Percentiles rank a stretch among this genome's conserved stretches.
Evolutionary conservation across 2,329 filamentous ascomycete genomes (phyloP).

Genomic region (Fusarium continuum): DNA sequence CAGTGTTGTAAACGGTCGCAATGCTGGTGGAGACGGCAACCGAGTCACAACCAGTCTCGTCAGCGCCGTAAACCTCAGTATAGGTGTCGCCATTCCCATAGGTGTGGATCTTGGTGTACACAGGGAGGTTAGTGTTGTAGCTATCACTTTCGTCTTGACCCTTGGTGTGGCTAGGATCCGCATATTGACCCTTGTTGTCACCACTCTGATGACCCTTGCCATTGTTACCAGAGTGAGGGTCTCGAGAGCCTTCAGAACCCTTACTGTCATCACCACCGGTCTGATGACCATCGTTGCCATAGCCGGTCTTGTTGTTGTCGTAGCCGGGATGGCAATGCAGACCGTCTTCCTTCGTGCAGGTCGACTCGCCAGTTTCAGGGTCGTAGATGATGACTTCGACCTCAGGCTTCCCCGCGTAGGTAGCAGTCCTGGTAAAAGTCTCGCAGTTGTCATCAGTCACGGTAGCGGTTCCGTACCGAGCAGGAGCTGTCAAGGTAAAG

Average conservation of each 20-base stretch:
- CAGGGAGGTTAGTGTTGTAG: constrained; percentile 11
- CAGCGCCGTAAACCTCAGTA: constrained; percentile 15
- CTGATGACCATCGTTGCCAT: neutral
- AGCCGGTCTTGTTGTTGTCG: constrained; percentile 10
- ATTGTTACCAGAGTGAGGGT: neutral
- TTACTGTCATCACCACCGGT: constrained; percentile 1
- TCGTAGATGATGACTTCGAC: constrained; percentile 48
- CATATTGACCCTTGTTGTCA: constrained; percentile 10
- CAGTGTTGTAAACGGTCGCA: constrained; percentile 50
- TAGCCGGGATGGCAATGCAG: constrained; percentile 38
- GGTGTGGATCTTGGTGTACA: constrained; percentile 33
- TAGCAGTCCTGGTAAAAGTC: constrained; percentile 30
- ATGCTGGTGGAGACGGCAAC: constrained; percentile 44
- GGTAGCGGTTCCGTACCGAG: constrained; percentile 39
- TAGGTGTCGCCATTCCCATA: constrained; percentile 15
- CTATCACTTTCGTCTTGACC: constrained; percentile 1
- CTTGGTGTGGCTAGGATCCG: constrained; percentile 21
- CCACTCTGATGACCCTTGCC: neutral
- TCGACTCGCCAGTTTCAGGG: constrained; percentile 44
- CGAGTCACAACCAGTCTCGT: constrained; percentile 37
- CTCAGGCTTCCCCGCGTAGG: constrained; percentile 36
- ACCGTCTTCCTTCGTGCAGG: constrained; percentile 43
- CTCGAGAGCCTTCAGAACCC: neutral
- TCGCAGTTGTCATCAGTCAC: constrained; percentile 33
- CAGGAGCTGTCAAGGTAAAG: constrained; percentile 40